Base-by-base conservation (phyloP, 129 eudicot genomes). In the Mikania micrantha region DNA sequence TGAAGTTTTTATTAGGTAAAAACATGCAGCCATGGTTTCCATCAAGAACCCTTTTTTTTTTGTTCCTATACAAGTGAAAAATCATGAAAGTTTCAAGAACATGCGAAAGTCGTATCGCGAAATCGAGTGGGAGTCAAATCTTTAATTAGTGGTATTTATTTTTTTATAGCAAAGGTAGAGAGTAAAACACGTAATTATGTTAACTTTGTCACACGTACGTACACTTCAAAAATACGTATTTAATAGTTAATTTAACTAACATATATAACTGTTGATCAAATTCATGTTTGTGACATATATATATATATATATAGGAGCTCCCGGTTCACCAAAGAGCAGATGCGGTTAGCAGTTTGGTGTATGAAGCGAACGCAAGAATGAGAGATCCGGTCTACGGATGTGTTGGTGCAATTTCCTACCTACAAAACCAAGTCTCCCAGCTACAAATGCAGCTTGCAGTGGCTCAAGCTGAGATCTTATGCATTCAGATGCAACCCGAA, bases 351-450 rank as follows among this genome's bases (percentile, higher is more conserved):
- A 92, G 98, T 58, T 57, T 92, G 74, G 98, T 92, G 16, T 92
- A 80, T 13, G 98, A 92, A 82, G 98, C 96, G 3, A 92, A 78
- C 20, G 98, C 98, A 41, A 78, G 98, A 61, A 84, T 81, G 80
- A 57, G 96, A 65, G 98, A 92, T 79, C 98, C 98, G 0, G 98
- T 91, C 13, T 91, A 91, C 59, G 98, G 98, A 9, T 91, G 98
- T 62, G 98, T 93, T 3, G 98, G 98, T 9, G 98, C 98, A 47
- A 93, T 93, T 24, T 88, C 98, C 7, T 88, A 75, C 65, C 52
- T 92, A 60, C 98, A 93, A 70, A 86, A 84, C 32, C 96, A 93
- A 78, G 98, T 93, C 13, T 88, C 95, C 0, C 95, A 93, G 76
- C 77, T 93, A 19, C 95, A 93, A 74, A 93, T 86, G 98, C 98